Evolutionary conservation across 768 basidiomycete genomes (phyloP), one percentile per base, ranked within the genome.

Genomic region (Pulveroboletus sp.): DNA sequence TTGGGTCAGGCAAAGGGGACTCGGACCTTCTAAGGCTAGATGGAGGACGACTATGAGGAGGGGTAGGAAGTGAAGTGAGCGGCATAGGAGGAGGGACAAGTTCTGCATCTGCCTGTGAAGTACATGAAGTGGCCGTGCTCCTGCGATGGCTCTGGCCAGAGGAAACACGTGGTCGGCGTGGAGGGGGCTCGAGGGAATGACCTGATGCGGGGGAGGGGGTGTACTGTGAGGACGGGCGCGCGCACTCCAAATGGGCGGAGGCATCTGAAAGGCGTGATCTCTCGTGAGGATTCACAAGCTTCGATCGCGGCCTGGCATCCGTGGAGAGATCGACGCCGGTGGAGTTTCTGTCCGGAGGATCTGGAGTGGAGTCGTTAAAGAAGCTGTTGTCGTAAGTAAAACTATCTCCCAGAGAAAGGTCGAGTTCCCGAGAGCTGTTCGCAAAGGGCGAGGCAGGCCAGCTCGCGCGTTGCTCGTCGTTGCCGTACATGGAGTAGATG

Each of bases 401-500:
- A 30, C 50, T 62, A 53, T 69, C 68, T 31, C 68, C 68, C 14
- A 68, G 51, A 5, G 68, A 59, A 19, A 68, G 42, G 60, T 69
- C 66, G 20, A 68, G 66, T 38, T 73, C 73, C 47, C 73, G 72
- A 37, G 70, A 61, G 29, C 59, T 67, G 40, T 63, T 70, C 53
- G 70, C 71, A 50, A 70, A 64, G 53, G 70, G 62, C 49, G 71
- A 60, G 58, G 68, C 61, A 63, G 71, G 61, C 76, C 78, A 82
- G 71, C 77, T 77, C 44, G 72, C 65, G 44, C 70, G 69, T 57
- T 63, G 53, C 47, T 64, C 61, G 49, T 82, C 79, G 63, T 84
- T 83, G 45, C 81, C 81, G 65, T 92, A 92, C 89, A 90, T 90
- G 42, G 86, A 89, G 65, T 89, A 92, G 49, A 92, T 91, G 45